Percentiles rank a stretch among this genome's conserved stretches.
Conservation (phyloP, 768 basidiomycete genomes). For the Fomitopsis pulvina region DNA sequence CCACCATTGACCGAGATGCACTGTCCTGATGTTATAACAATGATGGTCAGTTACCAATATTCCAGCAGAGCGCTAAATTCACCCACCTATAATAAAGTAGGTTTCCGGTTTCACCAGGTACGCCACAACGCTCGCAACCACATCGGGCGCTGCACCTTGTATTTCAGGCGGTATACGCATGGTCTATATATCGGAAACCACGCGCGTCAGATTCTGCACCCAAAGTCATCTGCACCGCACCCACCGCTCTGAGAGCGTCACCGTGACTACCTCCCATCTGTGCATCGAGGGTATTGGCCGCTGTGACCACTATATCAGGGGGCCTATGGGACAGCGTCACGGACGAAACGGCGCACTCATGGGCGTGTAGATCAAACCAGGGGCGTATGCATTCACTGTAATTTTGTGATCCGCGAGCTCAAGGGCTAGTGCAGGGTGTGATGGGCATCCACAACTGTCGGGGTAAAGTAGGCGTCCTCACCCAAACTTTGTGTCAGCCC, state of each 20-base stretch:
- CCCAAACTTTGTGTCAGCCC: constrained; percentile 17
- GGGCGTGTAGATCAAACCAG: constrained; percentile 11
- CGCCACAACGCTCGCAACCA: constrained; percentile 15
- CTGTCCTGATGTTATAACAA: too few relatives aligned
- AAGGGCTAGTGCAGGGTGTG: constrained; percentile 9
- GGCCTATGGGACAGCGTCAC: background rate
- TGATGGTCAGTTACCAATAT: too few relatives aligned
- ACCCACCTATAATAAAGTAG: constrained; percentile 14
- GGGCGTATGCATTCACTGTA: constrained; percentile 17
- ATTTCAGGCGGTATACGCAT: background rate
- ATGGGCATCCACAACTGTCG: background rate
- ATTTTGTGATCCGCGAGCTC: constrained; percentile 17
- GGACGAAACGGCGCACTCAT: constrained; percentile 10
- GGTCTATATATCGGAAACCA: background rate
- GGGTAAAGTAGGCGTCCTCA: background rate
- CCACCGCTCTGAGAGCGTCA: background rate
- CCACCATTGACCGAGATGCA: too few relatives aligned
- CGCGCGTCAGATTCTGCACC: background rate
- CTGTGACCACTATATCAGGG: background rate
- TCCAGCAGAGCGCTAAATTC: background rate
- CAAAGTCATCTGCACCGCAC: background rate
- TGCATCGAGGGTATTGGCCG: background rate
- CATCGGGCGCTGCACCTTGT: constrained; percentile 2
- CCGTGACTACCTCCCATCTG: constrained; percentile 1
- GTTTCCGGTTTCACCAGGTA: constrained; percentile 18